A percentile compares a stretch with the other conserved stretches of the same genome.
These are phyloP conservation scores for Amanita fuliginea DNA, from an alignment of 768 basidiomycete species.

Conservation along the genomic window DNA sequence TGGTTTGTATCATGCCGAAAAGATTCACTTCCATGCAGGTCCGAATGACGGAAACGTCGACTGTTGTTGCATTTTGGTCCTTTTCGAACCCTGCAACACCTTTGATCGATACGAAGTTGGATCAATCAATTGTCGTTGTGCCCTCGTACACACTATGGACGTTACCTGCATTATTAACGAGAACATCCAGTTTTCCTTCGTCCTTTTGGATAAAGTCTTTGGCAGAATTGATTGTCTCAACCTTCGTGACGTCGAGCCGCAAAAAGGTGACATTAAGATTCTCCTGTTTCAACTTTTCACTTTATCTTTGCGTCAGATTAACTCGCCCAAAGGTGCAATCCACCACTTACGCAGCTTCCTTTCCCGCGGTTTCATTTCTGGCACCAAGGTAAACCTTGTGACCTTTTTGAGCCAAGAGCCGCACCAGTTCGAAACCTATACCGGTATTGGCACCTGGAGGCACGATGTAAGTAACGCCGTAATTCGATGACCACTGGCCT, in stretches of 20 bases:
- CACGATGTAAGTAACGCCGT: too few relatives aligned
- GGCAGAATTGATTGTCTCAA: not conserved
- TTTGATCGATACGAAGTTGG: slow-evolving; percentile 5
- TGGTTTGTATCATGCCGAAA: slow-evolving; percentile 31
- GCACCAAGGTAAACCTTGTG: slow-evolving; percentile 34
- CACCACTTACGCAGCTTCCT: slow-evolving; percentile 26
- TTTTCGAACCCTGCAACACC: slow-evolving; percentile 21
- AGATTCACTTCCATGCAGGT: slow-evolving; percentile 31
- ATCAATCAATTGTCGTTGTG: slow-evolving; percentile 20
- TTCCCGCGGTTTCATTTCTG: slow-evolving; percentile 26
- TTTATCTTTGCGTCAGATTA: slow-evolving; percentile 3
- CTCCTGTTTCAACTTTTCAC: slow-evolving; percentile 21
- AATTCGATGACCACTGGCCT: not conserved
- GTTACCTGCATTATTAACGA: not conserved
- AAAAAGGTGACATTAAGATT: slow-evolving; percentile 23
- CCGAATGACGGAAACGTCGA: slow-evolving; percentile 22
- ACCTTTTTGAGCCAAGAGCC: slow-evolving; percentile 28
- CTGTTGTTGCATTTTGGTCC: slow-evolving; percentile 22
- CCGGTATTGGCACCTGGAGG: slow-evolving; percentile 30
- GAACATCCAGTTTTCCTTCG: not conserved
- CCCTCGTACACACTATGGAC: slow-evolving; percentile 19
- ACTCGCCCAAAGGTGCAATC: not conserved
- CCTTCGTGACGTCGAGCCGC: slow-evolving; percentile 24
- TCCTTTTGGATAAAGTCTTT: not conserved
- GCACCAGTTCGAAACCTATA: slow-evolving; percentile 34